Evolutionary conservation across 768 basidiomycete species (phyloP).

Genomic region (Pulveroboletus frians): DNA sequence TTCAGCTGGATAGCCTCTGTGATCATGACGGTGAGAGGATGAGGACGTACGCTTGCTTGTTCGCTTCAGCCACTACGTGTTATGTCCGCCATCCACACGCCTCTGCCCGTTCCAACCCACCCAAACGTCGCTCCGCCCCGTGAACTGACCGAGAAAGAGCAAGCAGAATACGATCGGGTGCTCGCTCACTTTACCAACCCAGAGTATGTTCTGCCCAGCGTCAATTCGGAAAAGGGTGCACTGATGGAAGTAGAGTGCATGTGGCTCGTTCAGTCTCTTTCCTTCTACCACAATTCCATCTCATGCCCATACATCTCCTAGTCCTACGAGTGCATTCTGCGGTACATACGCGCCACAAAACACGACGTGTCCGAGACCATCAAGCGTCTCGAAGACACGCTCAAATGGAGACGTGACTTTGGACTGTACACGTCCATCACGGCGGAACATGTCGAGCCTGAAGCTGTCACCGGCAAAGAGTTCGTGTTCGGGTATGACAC

Average conservation of each 20-base stretch:
- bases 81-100: constrained; percentile 17
- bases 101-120: constrained; percentile 22
- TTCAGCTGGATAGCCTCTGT: too few species aligned
- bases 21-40: too few species aligned
- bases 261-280: constrained; percentile 53
- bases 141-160: constrained; percentile 40
- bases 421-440: constrained; percentile 62
- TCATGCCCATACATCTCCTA: not conserved
- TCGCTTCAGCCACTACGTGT: not conserved
- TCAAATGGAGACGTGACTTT: constrained; percentile 78
- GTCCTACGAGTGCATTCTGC: constrained; percentile 68
- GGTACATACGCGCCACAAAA: constrained; percentile 77
- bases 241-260: constrained; percentile 67
- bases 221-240: constrained; percentile 36
- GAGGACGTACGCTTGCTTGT: not conserved
- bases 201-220: constrained; percentile 49
- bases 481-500: constrained; percentile 73
- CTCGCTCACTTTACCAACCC: constrained; percentile 53
- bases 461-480: constrained; percentile 80
- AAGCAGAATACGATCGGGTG: constrained; percentile 48
- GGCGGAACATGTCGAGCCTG: constrained; percentile 62
- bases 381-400: constrained; percentile 62
- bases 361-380: constrained; percentile 60
- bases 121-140: constrained; percentile 31
- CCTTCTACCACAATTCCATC: not conserved